Conservation (phyloP, 1,284 basidiomycete genomes). For the Neonothopanus nambi region DNA sequence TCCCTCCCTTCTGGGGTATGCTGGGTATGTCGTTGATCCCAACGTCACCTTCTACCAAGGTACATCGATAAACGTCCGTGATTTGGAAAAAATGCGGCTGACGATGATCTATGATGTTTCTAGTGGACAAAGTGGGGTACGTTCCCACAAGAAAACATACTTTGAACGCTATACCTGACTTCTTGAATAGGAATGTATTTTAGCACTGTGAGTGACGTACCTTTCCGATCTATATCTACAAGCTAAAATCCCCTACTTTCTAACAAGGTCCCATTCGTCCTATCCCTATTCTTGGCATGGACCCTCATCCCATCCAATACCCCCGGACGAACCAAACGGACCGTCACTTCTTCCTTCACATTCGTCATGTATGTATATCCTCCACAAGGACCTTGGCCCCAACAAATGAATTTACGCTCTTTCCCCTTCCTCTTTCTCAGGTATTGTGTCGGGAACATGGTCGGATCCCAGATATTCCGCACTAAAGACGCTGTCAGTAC, state of each 20-base stretch:
- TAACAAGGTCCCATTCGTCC: slow-evolving; percentile 15
- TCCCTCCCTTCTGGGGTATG: slow-evolving; percentile 19
- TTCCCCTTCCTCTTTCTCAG: too few species aligned
- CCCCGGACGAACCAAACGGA: slow-evolving; percentile 21
- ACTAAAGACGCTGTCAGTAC: slow-evolving; percentile 14
- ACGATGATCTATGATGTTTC: too few species aligned
- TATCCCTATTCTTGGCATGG: slow-evolving; percentile 17
- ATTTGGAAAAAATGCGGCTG: too few species aligned
- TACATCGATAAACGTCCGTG: too few species aligned
- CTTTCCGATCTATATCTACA: too few species aligned
- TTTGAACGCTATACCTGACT: too few species aligned
- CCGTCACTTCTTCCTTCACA: slow-evolving; percentile 20
- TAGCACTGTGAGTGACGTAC: too few species aligned
- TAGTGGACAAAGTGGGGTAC: slow-evolving; percentile 17
- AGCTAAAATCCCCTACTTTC: too few species aligned
- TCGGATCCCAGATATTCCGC: slow-evolving; percentile 19
- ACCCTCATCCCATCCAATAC: slow-evolving; percentile 19
- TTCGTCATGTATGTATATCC: slow-evolving; percentile 14
- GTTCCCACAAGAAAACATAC: background rate
- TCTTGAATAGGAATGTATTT: too few species aligned
- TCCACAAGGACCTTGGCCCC: too few species aligned
- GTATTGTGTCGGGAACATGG: slow-evolving; percentile 19
- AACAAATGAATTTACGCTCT: too few species aligned
- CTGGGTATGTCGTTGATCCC: slow-evolving; percentile 12
- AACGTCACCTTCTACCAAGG: slow-evolving; percentile 10